A percentile compares a stretch with the other conserved stretches of the same genome.
Evolutionary conservation across 2,329 filamentous ascomycete genomes (phyloP).

Genomic region (Zasmidium cellare): DNA sequence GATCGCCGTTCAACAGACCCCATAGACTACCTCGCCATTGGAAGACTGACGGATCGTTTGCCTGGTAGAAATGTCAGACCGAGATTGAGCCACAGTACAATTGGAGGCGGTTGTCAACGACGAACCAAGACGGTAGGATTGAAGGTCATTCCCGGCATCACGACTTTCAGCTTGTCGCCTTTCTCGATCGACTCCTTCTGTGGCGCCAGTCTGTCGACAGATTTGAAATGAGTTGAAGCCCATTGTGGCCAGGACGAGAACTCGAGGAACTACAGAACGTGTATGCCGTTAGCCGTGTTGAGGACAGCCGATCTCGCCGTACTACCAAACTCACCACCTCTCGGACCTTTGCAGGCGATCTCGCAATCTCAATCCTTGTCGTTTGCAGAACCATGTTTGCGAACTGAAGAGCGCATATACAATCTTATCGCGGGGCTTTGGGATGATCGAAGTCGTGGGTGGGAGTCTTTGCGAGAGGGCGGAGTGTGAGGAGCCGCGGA

Average conservation of each 20-base stretch:
- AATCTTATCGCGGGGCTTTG: no score
- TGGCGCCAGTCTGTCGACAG: conserved; percentile 3
- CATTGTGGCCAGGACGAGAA: conserved; percentile 14
- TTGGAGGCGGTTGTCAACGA: background rate
- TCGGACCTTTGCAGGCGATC: conserved; percentile 13
- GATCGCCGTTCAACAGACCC: conserved; percentile 18
- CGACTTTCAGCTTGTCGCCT: conserved; percentile 18
- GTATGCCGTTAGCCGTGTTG: no score
- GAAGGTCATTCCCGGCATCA: conserved; percentile 16
- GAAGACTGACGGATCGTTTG: conserved; percentile 8
- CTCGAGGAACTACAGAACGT: conserved; percentile 22
- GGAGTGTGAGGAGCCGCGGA: no score
- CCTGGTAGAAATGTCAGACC: conserved; percentile 1
- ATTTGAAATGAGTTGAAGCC: conserved; percentile 10
- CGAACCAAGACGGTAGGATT: conserved; percentile 13
- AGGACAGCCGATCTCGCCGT: no score
- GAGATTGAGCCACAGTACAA: background rate
- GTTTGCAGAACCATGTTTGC: conserved; percentile 8
- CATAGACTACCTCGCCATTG: conserved; percentile 18
- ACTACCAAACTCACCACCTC: conserved; percentile 7
- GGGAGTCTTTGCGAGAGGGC: no score
- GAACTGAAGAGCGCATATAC: no score
- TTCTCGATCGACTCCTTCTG: background rate
- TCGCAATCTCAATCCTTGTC: conserved; percentile 16
- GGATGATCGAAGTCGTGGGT: no score